Evolutionary conservation across 106 monocot genomes (phyloP), one percentile per base, ranked within the genome.

Genomic region (Dioscorea alata): DNA sequence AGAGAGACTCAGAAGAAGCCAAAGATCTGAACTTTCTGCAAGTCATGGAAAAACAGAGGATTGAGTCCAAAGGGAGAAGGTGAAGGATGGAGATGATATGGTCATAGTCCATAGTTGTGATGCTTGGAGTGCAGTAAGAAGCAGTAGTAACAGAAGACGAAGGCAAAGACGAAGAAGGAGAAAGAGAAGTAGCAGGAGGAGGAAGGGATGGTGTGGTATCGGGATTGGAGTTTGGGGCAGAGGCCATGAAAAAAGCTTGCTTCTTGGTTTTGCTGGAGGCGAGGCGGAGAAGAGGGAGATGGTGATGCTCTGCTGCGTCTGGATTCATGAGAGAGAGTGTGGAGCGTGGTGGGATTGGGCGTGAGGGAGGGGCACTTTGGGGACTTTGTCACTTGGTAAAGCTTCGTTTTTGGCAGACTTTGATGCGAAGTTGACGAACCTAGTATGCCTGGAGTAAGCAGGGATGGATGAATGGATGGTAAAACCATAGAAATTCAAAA

Each of bases 41-140:
- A 68, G 81, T 82, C 81, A 73, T 73, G 63, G 81, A 82, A 73
- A 82, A 82, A 64, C 76, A 60, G 72, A 82, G 9, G 25, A 82
- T 63, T 33, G 76, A 82, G 1, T 76, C 72, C 6, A 69, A 17
- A 48, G 81, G 81, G 19, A 82, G 81, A 22, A 76, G 76, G 31
- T 76, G 68, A 32, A 82, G 72, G 57, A 82, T 69, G 28, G 76
- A 76, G 76, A 76, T 60, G 3, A 82, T 21, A 20, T 82, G 81
- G 50, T 82, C 81, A 8, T 73, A 61, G 69, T 9, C 67, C 59
- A 76, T 72, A 56, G 69, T 63, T 34, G 67, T 16, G 57, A 82
- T 76, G 49, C 48, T 35, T n/a, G 66, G 48, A 50, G 66, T 67
- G 60, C 14, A 25, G 16, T 24, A 21, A 12, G 61, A 72, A 35